phyloP scores from a whole-genome alignment of 148 eudicot species.

The Dianthus caryophyllus region DNA sequence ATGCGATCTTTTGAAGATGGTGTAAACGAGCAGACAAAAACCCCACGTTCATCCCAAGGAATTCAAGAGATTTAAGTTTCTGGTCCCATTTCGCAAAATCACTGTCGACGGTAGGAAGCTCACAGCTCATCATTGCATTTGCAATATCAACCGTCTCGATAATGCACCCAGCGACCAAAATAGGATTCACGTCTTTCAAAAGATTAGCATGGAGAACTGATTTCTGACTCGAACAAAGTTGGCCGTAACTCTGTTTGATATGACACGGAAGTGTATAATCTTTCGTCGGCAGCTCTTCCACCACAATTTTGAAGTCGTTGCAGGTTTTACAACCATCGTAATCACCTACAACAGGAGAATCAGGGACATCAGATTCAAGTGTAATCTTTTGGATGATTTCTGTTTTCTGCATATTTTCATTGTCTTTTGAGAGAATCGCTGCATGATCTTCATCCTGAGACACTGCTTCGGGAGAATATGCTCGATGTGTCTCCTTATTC shows the following conservation, averaged over 20 bases:
- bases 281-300: constrained; percentile 40
- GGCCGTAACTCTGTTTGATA: constrained; percentile 37
- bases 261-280: constrained; percentile 47
- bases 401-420: background rate
- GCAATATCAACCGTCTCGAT: constrained; percentile 44
- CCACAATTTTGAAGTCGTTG: constrained; percentile 28
- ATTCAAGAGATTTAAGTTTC: constrained; percentile 44
- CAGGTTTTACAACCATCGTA: constrained; percentile 7
- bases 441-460: constrained; percentile 3
- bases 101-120: constrained; percentile 30
- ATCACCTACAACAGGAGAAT: background rate
- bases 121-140: constrained; percentile 39
- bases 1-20: constrained; percentile 32
- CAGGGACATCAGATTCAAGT: background rate
- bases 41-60: constrained; percentile 55
- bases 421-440: constrained; percentile 1
- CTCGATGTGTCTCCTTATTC: background rate
- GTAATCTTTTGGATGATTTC: background rate
- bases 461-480: background rate
- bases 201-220: constrained; percentile 44
- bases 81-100: constrained; percentile 43
- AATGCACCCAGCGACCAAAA: constrained; percentile 47
- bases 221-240: constrained; percentile 45
- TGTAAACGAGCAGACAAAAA: constrained; percentile 41
- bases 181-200: constrained; percentile 31